phyloP scores from a whole-genome alignment of 192 early-diverging fungal species.

The Obelidium mucronatum region DNA sequence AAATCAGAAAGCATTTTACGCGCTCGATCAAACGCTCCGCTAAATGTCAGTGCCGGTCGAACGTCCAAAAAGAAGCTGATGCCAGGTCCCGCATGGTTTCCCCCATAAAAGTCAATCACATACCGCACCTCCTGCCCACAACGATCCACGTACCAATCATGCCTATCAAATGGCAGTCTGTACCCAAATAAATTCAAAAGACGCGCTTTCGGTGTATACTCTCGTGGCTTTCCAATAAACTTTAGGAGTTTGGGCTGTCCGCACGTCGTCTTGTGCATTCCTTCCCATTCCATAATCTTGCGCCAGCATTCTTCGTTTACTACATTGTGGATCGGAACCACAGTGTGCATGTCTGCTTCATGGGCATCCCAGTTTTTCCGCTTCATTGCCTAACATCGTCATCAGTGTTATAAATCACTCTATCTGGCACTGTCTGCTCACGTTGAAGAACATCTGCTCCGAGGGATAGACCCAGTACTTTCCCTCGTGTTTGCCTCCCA shows the following conservation, averaged over 20 bases:
- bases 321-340: conserved; percentile 99
- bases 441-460: conserved; percentile 65
- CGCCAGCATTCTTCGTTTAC: conserved; percentile 96
- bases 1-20: too few species aligned
- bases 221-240: conserved; percentile 86
- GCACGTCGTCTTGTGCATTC: conserved; percentile 63
- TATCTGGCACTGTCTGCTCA: too few species aligned
- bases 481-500: conserved; percentile 55
- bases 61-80: conserved; percentile 88
- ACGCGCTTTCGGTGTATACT: conserved; percentile 38
- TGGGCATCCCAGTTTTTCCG: conserved; percentile 40
- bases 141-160: conserved; percentile 94
- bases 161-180: conserved; percentile 93
- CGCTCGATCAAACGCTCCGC: conserved; percentile 66
- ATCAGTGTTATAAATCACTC: background rate
- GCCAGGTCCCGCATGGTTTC: conserved; percentile 26
- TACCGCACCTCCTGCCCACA: conserved; percentile 92
- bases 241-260: conserved; percentile 72
- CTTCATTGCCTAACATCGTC: conserved; percentile 36
- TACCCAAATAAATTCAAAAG: conserved; percentile 53
- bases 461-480: conserved; percentile 88
- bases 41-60: conserved; percentile 74
- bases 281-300: conserved; percentile 95
- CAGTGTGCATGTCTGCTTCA: conserved; percentile 56
- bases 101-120: conserved; percentile 97